Conservation (phyloP, 257 asterid genomes). For the Nemophila menziesii region DNA sequence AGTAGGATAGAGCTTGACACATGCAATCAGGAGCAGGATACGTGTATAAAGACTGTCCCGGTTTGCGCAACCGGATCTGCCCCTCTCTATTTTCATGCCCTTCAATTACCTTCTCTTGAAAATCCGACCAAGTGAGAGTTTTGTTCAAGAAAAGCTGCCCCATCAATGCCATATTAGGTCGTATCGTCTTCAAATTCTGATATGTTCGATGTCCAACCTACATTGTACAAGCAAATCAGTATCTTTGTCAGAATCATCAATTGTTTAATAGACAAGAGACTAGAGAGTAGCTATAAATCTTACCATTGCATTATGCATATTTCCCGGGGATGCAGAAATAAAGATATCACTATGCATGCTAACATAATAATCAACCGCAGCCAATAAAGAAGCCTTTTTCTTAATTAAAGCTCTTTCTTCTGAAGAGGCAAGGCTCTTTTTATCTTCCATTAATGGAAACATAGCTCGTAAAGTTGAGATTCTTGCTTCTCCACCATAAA, state of each 20-base stretch:
- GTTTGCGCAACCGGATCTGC: constrained; percentile 56
- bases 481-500: constrained; percentile 93
- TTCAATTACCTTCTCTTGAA: constrained; percentile 44
- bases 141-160: constrained; percentile 91
- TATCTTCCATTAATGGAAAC: constrained; percentile 90
- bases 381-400: constrained; percentile 88
- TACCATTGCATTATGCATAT: constrained; percentile 98
- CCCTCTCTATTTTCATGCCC: constrained; percentile 87
- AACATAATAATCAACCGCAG: constrained; percentile 91
- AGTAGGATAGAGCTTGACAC: constrained; percentile 41
- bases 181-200: constrained; percentile 58
- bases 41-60: constrained; percentile 65
- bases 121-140: constrained; percentile 66
- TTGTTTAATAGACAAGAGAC: too few species aligned
- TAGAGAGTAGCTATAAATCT: constrained; percentile 9
- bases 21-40: constrained; percentile 96
- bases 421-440: constrained; percentile 76
- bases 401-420: constrained; percentile 74
- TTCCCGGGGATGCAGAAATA: constrained; percentile 94
- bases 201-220: constrained; percentile 85
- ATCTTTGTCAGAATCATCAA: background rate
- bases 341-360: constrained; percentile 93
- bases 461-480: constrained; percentile 55
- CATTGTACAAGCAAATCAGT: background rate
- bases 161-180: constrained; percentile 78